Conservation (phyloP, 805 yeast species). For the Wickerhamiella kazuoi region DNA sequence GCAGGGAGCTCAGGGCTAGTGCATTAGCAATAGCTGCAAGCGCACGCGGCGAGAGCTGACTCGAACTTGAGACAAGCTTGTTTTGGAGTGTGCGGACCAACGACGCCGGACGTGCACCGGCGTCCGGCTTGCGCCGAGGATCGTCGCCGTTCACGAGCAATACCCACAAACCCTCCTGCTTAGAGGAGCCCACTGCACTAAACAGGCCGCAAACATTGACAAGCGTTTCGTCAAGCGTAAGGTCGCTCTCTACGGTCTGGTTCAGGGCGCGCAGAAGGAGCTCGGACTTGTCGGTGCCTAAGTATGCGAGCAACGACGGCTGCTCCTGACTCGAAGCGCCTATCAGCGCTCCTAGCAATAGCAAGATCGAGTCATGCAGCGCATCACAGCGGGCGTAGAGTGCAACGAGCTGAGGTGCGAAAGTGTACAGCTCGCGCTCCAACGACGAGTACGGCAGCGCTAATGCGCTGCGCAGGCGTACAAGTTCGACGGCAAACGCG, state of each 20-base stretch:
- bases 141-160: slow-evolving; percentile 20
- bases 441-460: slow-evolving; percentile 40
- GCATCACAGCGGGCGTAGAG: slow-evolving; percentile 34
- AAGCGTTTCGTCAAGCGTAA: slow-evolving; percentile 7
- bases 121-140: slow-evolving; percentile 8
- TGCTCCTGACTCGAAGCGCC: slow-evolving; percentile 25
- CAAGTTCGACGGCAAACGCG: slow-evolving; percentile 37
- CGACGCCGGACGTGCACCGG: slow-evolving; percentile 5
- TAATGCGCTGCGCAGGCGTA: slow-evolving; percentile 37
- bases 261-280: slow-evolving; percentile 43
- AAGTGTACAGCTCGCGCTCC: slow-evolving; percentile 41
- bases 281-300: slow-evolving; percentile 49
- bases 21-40: slow-evolving; percentile 8
- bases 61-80: slow-evolving; percentile 5
- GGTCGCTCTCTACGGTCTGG: slow-evolving; percentile 37
- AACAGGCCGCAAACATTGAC: slow-evolving; percentile 4
- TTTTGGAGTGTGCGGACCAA: slow-evolving; percentile 17
- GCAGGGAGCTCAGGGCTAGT: background rate
- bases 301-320: slow-evolving; percentile 68
- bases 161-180: slow-evolving; percentile 25
- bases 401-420: slow-evolving; percentile 38
- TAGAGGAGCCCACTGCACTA: slow-evolving; percentile 5
- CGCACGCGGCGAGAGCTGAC: slow-evolving; percentile 4
- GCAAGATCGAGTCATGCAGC: slow-evolving; percentile 35
- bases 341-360: slow-evolving; percentile 30